phyloP scores from a whole-genome alignment of 441 rosid species.

The Erodium moschatum region DNA sequence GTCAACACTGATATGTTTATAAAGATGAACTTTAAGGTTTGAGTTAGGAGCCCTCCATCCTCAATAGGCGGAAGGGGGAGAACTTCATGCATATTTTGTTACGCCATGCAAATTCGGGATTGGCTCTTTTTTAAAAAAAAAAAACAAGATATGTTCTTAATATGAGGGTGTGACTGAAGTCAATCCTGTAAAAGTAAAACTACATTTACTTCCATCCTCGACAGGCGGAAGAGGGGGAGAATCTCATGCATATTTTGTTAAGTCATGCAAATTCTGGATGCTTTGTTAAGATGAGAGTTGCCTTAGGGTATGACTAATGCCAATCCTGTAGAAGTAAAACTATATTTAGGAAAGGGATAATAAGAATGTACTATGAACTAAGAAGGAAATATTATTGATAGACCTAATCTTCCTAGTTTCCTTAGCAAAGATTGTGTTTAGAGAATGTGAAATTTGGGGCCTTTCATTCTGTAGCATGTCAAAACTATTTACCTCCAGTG shows the following conservation, averaged over 20 bases:
- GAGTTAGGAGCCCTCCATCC: too few relatives aligned
- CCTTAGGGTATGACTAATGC: not conserved
- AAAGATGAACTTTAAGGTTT: not conserved
- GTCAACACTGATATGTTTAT: too few relatives aligned
- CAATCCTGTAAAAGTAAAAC: too few relatives aligned
- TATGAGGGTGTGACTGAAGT: too few relatives aligned
- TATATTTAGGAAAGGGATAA: not conserved
- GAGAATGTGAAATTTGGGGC: not conserved
- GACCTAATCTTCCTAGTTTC: too few relatives aligned
- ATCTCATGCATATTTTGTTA: not conserved
- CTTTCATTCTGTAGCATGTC: not conserved
- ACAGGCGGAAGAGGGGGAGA: not conserved
- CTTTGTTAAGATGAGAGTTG: not conserved
- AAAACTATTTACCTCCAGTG: not conserved
- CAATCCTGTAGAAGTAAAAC: not conserved
- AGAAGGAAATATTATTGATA: too few relatives aligned
- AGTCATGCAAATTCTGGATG: constrained; percentile 1
- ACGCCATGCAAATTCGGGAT: too few relatives aligned
- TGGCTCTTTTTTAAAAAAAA: too few relatives aligned
- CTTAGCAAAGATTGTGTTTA: not conserved
- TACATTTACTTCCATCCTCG: not conserved
- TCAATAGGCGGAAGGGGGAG: too few relatives aligned
- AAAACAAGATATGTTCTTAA: too few relatives aligned
- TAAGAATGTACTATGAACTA: constrained; percentile 2
- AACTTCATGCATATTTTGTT: too few relatives aligned